A percentile compares a stretch with the other conserved stretches of the same genome.
These are phyloP conservation scores for Hemisphaericaspora xylanilytica DNA, from an alignment of 1,139 yeast species.

Conservation along the genomic window DNA sequence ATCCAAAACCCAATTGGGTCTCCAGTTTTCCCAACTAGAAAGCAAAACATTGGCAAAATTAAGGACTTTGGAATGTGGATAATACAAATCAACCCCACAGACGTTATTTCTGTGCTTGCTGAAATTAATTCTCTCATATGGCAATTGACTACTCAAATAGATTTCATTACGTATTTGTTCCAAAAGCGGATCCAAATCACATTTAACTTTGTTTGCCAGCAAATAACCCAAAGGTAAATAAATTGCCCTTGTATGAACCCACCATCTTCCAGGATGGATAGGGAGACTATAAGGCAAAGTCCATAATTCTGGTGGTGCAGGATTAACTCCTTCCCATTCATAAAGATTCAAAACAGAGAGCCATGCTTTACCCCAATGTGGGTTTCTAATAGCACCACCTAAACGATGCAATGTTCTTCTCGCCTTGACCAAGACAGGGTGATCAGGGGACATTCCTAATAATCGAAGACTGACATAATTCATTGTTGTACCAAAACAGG, in stretches of 20 bases:
- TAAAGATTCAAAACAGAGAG: conserved; percentile 75
- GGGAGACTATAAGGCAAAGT: conserved; percentile 77
- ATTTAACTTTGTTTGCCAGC: conserved; percentile 54
- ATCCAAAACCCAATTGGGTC: conserved; percentile 73
- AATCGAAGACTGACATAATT: conserved; percentile 79
- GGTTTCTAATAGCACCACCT: conserved; percentile 88
- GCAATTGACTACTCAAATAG: conserved; percentile 47
- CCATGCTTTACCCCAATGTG: conserved; percentile 99
- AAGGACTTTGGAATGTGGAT: conserved; percentile 77
- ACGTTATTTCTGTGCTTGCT: conserved; percentile 72
- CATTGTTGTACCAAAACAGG: conserved; percentile 91
- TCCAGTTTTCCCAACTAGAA: conserved; percentile 62
- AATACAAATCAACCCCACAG: conserved; percentile 89
- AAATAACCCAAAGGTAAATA: conserved; percentile 86
- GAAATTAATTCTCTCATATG: conserved; percentile 70
- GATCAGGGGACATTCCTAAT: conserved; percentile 69
- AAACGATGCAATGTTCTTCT: conserved; percentile 62
- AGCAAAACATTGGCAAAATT: conserved; percentile 62
- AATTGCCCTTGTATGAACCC: conserved; percentile 97
- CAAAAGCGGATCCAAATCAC: conserved; percentile 64
- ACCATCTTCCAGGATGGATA: conserved; percentile 95
- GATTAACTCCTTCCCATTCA: conserved; percentile 96
- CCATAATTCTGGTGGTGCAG: conserved; percentile 97
- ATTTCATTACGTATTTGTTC: conserved; percentile 71
- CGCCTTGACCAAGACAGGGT: conserved; percentile 80